Evolutionary conservation across 129 eudicot genomes (phyloP).

Genomic region (Chrysanthemum makinoi): DNA sequence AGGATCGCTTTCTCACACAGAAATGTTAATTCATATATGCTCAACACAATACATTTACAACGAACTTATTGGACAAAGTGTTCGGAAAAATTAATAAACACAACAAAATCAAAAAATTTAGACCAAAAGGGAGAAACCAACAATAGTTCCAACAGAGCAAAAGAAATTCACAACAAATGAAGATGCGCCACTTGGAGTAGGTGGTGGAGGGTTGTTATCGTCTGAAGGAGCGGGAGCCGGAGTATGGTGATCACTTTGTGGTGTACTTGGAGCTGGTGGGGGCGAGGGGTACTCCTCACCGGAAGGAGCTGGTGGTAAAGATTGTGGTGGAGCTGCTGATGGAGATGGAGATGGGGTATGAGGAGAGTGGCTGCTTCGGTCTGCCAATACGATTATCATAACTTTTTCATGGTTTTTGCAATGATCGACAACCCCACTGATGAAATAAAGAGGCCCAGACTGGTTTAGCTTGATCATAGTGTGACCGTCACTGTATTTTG

Average conservation of each 20-base stretch:
- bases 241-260: constrained; percentile 36
- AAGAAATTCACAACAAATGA: constrained; percentile 25
- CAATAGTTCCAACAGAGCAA: constrained; percentile 40
- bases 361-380: constrained; percentile 38
- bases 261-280: constrained; percentile 34
- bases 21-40: constrained; percentile 17
- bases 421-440: constrained; percentile 38
- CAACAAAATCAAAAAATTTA: constrained; percentile 32
- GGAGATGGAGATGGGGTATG: constrained; percentile 31
- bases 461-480: constrained; percentile 28
- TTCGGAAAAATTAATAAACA: not conserved
- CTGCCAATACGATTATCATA: constrained; percentile 34
- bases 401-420: constrained; percentile 38
- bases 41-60: constrained; percentile 14
- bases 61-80: constrained; percentile 34
- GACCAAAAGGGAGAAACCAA: constrained; percentile 40
- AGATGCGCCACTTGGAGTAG: constrained; percentile 38
- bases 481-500: constrained; percentile 34
- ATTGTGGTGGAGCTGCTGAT: constrained; percentile 32
- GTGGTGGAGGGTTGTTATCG: constrained; percentile 18
- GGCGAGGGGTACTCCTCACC: constrained; percentile 38
- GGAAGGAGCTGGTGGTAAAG: constrained; percentile 39
- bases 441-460: constrained; percentile 45
- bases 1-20: not conserved
- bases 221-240: constrained; percentile 43